Conservation (phyloP, 2,329 filamentous ascomycete species). For the Fusarium sublunatum region DNA sequence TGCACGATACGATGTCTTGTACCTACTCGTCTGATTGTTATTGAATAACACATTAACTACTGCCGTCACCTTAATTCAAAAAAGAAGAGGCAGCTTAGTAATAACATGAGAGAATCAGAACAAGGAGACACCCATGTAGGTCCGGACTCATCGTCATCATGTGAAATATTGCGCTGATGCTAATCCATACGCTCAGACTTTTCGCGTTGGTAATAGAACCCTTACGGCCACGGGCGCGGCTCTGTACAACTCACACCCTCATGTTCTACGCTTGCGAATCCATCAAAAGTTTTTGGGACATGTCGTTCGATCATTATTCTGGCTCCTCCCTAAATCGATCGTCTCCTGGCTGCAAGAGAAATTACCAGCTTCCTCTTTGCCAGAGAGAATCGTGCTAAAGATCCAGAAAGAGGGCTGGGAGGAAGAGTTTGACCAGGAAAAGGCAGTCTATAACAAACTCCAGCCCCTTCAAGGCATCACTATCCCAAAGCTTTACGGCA, state of each 20-base stretch:
- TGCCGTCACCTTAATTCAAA: no score
- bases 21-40: no score
- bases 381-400: constrained; percentile 39
- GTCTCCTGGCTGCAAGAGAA: not conserved
- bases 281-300: not conserved
- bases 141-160: no score
- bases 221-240: not conserved
- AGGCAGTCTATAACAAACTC: constrained; percentile 36
- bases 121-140: no score
- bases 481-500: constrained; percentile 40
- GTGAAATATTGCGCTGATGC: no score
- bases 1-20: no score
- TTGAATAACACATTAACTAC: no score
- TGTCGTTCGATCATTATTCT: not conserved
- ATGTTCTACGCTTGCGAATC: not conserved
- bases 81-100: no score
- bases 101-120: no score
- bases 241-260: not conserved
- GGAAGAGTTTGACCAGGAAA: constrained; percentile 44
- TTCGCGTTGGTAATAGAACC: not conserved
- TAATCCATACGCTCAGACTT: not conserved
- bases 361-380: constrained; percentile 32
- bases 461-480: constrained; percentile 39
- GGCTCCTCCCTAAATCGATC: not conserved
- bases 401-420: constrained; percentile 44